Evolutionary conservation across 2,329 filamentous ascomycete genomes (phyloP).

Genomic region (Ophiostoma ips): DNA sequence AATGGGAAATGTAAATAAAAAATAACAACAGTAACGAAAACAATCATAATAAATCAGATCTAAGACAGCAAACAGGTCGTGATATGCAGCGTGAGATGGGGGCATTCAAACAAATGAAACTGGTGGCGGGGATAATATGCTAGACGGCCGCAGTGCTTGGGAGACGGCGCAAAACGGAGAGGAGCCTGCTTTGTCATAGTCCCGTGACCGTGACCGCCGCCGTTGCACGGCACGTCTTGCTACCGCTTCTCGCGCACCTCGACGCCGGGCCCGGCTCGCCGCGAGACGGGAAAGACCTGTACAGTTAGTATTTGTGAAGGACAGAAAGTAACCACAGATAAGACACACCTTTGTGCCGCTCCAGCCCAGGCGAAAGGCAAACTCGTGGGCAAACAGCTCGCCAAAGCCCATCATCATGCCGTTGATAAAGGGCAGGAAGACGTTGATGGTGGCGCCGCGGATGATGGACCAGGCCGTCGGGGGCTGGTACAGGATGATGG

Average conservation of each 20-base stretch:
- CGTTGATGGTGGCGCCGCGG: slow-evolving; percentile 83
- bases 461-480: slow-evolving; percentile 77
- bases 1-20: too few species aligned
- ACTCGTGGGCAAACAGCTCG: slow-evolving; percentile 91
- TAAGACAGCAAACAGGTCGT: too few species aligned
- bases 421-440: slow-evolving; percentile 92
- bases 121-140: too few species aligned
- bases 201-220: not conserved
- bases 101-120: too few species aligned
- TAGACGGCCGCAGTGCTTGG: too few species aligned
- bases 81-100: too few species aligned
- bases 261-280: slow-evolving; percentile 69
- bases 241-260: slow-evolving; percentile 59
- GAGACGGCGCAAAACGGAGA: too few species aligned
- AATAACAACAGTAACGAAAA: too few species aligned
- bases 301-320: not conserved
- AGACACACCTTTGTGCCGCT: slow-evolving; percentile 71
- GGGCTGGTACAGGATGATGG: slow-evolving; percentile 74
- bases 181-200: too few species aligned
- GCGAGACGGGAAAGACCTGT: slow-evolving; percentile 42
- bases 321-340: too few species aligned
- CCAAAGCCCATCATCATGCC: slow-evolving; percentile 97
- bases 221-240: not conserved
- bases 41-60: too few species aligned
- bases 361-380: slow-evolving; percentile 88